Conservation (phyloP, 257 asterid species). For the Solanum sitiens region DNA sequence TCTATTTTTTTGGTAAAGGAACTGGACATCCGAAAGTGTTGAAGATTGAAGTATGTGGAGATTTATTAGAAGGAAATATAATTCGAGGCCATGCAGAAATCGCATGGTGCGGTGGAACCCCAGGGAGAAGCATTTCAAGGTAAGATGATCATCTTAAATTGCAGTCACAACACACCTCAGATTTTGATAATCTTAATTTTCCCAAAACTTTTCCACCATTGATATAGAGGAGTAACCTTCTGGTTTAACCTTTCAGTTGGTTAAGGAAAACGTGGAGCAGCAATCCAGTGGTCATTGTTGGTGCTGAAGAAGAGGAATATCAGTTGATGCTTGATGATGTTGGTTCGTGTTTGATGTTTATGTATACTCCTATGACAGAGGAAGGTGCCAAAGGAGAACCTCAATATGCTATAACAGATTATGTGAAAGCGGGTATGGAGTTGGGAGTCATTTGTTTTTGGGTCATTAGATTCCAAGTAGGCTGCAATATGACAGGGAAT, state of each 20-base stretch:
- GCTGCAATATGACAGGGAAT: not conserved
- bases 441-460: not conserved
- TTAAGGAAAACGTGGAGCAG: slow-evolving; percentile 86
- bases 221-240: not conserved
- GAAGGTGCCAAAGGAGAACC: slow-evolving; percentile 98
- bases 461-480: not conserved
- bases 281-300: slow-evolving; percentile 77
- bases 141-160: slow-evolving; percentile 17
- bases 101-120: slow-evolving; percentile 99
- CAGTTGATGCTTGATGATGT: slow-evolving; percentile 68
- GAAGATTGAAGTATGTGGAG: slow-evolving; percentile 73
- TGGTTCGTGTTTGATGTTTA: slow-evolving; percentile 81
- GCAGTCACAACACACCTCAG: not conserved
- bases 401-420: slow-evolving; percentile 88
- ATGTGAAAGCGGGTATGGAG: slow-evolving; percentile 74
- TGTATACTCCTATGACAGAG: slow-evolving; percentile 94
- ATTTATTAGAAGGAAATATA: slow-evolving; percentile 77
- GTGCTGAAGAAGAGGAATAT: slow-evolving; percentile 89
- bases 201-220: not conserved
- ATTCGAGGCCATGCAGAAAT: slow-evolving; percentile 67
- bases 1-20: slow-evolving; percentile 36
- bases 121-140: slow-evolving; percentile 96
- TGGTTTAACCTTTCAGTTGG: slow-evolving; percentile 50
- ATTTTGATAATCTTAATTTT: not conserved
- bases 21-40: slow-evolving; percentile 87